Base-by-base conservation (phyloP, 2,329 filamentous ascomycete genomes). In the Cladosporium sp. region DNA sequence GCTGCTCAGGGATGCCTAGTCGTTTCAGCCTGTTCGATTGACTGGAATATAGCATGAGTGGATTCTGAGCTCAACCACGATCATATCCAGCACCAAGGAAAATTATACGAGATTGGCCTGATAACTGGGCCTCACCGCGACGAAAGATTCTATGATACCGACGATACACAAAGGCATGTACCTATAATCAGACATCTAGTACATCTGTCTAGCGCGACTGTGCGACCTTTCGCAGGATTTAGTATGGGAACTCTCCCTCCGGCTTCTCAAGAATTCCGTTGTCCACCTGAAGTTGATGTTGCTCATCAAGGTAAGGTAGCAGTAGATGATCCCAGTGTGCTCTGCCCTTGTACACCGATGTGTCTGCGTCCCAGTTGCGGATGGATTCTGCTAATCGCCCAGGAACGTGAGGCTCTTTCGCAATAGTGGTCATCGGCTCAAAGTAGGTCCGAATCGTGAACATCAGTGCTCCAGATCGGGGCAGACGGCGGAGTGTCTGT, bases 391-490 rank as follows among this genome's bases (percentile, higher is more conserved):
- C 61, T 35, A 63, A 37, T 1, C 61, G 61, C 1, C 61, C 61
- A 16, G 61, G 61, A 2, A 63, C 61, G 18, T 63, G 50, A 23
- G 61, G 61, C 28, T 63, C 61, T 56, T 33, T 55, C 4, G 61
- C 61, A 16, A 63, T 63, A 3, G 23, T 11, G 18, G 37, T 56
- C 50, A 63, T 56, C 2, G 61, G 61, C 18, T 63, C 61, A 35
- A 63, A 63, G 23, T 63, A 63, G 12, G 61, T 63, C 6, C 61
- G 61, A 11, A 63, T 56, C 8, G 61, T 63, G 35, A 63, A 63
- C 61, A 63, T 56, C 23, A 63, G 35, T 7, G 61, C 61, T 23
- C 50, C 50, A 2, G 61, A 56, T 18, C 61, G 61, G 10, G 61
- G 50, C 2, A 63, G 61, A 10, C 61, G 50, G 18, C 61, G 61